Percentiles rank a stretch among this genome's conserved stretches.
Evolutionary conservation across 2,329 filamentous ascomycete species (phyloP).

Genomic region (Chlorencoelia australis): DNA sequence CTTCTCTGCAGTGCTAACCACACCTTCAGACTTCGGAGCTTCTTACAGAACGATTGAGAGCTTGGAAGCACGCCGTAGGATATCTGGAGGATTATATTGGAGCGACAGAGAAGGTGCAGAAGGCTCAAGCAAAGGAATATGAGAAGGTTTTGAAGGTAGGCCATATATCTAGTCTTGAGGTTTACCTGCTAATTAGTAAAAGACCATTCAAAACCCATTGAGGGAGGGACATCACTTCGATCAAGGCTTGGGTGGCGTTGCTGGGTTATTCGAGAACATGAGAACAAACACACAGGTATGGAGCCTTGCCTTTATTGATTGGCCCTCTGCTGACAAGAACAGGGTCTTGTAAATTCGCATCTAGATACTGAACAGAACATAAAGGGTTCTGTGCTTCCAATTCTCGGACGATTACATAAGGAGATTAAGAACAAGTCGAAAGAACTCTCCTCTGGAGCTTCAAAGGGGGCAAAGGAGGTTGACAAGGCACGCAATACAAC

Average conservation of each 20-base stretch:
- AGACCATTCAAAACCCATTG: slow-evolving; percentile 78
- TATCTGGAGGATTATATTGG: slow-evolving; percentile 86
- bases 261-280: slow-evolving; percentile 89
- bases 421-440: slow-evolving; percentile 97
- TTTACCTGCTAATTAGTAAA: slow-evolving; percentile 6
- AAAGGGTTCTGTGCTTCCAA: slow-evolving; percentile 75
- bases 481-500: slow-evolving; percentile 78
- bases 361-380: slow-evolving; percentile 85
- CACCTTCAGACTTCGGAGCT: slow-evolving; percentile 63
- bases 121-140: slow-evolving; percentile 82
- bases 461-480: slow-evolving; percentile 80
- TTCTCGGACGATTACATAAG: slow-evolving; percentile 82
- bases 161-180: not conserved
- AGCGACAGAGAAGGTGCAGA: slow-evolving; percentile 78
- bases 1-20: slow-evolving; percentile 5
- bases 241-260: slow-evolving; percentile 74
- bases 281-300: slow-evolving; percentile 72
- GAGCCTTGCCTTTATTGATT: not conserved
- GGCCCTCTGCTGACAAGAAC: slow-evolving; percentile 1
- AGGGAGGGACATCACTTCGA: slow-evolving; percentile 91
- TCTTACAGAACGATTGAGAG: slow-evolving; percentile 77
- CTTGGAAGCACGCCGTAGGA: slow-evolving; percentile 90
- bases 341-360: slow-evolving; percentile 82
- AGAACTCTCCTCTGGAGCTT: slow-evolving; percentile 71
- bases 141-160: slow-evolving; percentile 81